Base-by-base conservation (phyloP, 129 eudicot species). In the Glebionis coronaria region DNA sequence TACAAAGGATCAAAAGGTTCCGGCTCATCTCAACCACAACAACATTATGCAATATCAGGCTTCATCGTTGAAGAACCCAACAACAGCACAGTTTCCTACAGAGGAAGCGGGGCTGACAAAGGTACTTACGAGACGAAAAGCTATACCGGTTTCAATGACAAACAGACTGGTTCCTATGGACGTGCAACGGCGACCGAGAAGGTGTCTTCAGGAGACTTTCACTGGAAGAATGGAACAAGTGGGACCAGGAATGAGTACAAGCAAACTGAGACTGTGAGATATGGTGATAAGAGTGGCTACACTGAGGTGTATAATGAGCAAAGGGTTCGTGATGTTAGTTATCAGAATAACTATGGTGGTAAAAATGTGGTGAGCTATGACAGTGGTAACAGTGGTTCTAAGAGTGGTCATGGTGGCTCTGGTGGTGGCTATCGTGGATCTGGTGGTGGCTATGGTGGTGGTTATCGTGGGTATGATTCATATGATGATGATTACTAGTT, bases 281-380 rank as follows among this genome's bases (percentile, higher is more conserved):
- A 71, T 20, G 82, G 82, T 1, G 35, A 78, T 27, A 65, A 59
- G 45, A 51, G 58, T 5, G 82, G 82, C 0, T 78, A 66, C 69
- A 72, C 74, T 1, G 82, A 78, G 64, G 53, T 50, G 21, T 58
- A 51, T 15, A 40, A 8, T 21, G 73, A 71, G 56, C 69, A 65
- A 63, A 78, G 70, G 74, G 61, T 78, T 75, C 80, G 70, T 2
- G 27, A 72, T 44, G 70, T 60, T n/a, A 63, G 55, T 19, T 52
- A 12, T 12, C 19, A 23, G 40, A 66, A 38, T 5, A 55, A 9
- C 28, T 18, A 10, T 44, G 56, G 57, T 29, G 45, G 27, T 52
- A 63, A 63, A 27, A 16, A 46, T 16, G 11, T 11, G 7, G 18
- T 67, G 38, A 15, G 5, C 18, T 67, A 51, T 12, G 49, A 29